Percentiles rank a stretch among this genome's conserved stretches.
Evolutionary conservation across 2,329 filamentous ascomycete species (phyloP).

Genomic region (Fusarium pseudocircinatum): DNA sequence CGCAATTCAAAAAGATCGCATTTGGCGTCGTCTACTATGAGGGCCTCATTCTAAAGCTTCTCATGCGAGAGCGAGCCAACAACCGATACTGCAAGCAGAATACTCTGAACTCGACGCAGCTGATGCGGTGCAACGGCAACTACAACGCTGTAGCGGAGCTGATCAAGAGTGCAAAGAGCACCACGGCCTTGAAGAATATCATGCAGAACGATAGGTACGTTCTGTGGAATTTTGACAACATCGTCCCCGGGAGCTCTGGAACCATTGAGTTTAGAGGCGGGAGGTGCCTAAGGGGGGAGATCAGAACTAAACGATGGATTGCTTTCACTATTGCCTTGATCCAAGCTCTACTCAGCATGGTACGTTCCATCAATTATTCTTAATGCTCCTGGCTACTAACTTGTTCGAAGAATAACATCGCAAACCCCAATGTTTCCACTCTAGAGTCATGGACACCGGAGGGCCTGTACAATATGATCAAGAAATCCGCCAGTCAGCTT

Average conservation of each 20-base stretch:
- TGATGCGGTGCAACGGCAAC: not conserved
- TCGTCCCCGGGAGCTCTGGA: not conserved
- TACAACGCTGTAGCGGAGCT: not conserved
- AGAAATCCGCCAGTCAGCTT: not conserved
- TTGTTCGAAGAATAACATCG: not conserved
- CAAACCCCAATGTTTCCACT: not conserved
- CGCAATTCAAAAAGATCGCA: not conserved
- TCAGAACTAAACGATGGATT: not conserved
- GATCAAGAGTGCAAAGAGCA: not conserved
- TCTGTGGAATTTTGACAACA: not conserved
- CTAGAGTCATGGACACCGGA: not conserved
- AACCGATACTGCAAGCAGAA: not conserved
- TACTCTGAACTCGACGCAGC: not conserved
- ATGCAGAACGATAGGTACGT: not conserved
- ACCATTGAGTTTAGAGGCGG: not conserved
- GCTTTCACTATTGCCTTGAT: not conserved
- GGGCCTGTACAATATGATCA: not conserved
- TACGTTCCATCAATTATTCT: accelerated
- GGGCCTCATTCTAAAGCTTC: not conserved
- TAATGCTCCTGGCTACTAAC: too few species aligned
- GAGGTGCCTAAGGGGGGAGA: not conserved
- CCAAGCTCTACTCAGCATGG: not conserved
- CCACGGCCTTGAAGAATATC: not conserved
- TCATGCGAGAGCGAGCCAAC: not conserved
- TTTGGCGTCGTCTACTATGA: not conserved